Conservation (phyloP, 257 asterid species). For the Anisodus tanguticus region DNA sequence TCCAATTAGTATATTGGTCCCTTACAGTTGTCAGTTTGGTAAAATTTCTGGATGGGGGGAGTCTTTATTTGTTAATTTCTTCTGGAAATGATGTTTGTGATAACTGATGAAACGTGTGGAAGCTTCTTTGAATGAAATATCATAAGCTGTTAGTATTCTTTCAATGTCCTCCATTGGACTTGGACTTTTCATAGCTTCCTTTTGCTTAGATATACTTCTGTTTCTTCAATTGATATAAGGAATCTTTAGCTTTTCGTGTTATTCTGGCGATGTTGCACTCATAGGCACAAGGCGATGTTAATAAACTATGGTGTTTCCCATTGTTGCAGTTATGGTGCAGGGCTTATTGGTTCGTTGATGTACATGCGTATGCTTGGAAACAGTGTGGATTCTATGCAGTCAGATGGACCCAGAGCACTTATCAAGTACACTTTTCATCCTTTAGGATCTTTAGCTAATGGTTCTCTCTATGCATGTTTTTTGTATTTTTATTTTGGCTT, state of each 20-base stretch:
- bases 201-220: not conserved
- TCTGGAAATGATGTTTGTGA: not conserved
- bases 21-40: not conserved
- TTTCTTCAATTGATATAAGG: not conserved
- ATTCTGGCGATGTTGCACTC: not conserved
- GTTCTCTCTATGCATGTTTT: not conserved
- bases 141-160: conserved; percentile 2
- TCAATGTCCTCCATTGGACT: not conserved
- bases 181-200: not conserved
- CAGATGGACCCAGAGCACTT: conserved; percentile 86
- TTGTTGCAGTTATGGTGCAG: conserved; percentile 67
- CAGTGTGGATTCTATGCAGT: conserved; percentile 77
- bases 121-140: not conserved
- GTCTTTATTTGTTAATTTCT: conserved; percentile 6
- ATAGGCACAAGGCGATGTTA: not conserved
- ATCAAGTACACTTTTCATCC: conserved; percentile 60
- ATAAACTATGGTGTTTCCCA: not conserved
- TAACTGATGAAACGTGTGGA: not conserved
- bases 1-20: conserved; percentile 16
- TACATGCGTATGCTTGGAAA: conserved; percentile 96
- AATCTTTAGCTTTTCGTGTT: not conserved
- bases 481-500: not conserved
- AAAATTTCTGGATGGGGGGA: not conserved
- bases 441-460: not conserved
- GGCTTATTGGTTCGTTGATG: conserved; percentile 78